These are phyloP conservation scores for Maudiozyma humilis DNA, from an alignment of 1,139 yeast species.

Conservation along the genomic window DNA sequence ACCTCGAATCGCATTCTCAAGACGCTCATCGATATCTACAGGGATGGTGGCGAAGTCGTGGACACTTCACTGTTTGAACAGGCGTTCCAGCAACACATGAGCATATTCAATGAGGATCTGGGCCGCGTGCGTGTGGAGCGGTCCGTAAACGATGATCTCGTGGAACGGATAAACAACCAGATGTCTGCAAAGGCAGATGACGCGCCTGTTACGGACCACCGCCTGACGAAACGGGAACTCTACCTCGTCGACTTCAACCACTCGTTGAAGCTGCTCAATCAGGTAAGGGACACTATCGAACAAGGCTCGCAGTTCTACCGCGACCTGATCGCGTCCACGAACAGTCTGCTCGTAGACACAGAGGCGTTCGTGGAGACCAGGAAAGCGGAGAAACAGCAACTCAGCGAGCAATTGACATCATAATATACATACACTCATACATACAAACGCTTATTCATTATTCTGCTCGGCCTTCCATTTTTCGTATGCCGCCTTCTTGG, in stretches of 20 bases:
- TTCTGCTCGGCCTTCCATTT: conserved; percentile 31
- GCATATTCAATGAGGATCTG: conserved; percentile 33
- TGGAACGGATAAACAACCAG: background rate
- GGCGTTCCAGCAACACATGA: conserved; percentile 36
- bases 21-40: conserved; percentile 34
- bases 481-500: conserved; percentile 38
- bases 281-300: conserved; percentile 46
- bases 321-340: conserved; percentile 48
- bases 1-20: conserved; percentile 37
- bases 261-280: conserved; percentile 17
- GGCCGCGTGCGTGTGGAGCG: conserved; percentile 29
- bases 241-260: conserved; percentile 24
- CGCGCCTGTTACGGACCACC: too few relatives aligned
- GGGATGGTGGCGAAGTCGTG: conserved; percentile 8
- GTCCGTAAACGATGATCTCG: conserved; percentile 32
- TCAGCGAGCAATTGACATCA: background rate
- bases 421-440: background rate
- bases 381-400: conserved; percentile 34
- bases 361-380: conserved; percentile 31
- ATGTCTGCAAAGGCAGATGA: too few relatives aligned
- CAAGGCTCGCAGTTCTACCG: conserved; percentile 68
- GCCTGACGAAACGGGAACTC: conserved; percentile 17
- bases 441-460: too few relatives aligned
- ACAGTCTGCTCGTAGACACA: conserved; percentile 39
- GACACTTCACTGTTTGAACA: conserved; percentile 30